Evolutionary conservation across 2,329 filamentous ascomycete genomes (phyloP).

Genomic region (Xylariales sp.): DNA sequence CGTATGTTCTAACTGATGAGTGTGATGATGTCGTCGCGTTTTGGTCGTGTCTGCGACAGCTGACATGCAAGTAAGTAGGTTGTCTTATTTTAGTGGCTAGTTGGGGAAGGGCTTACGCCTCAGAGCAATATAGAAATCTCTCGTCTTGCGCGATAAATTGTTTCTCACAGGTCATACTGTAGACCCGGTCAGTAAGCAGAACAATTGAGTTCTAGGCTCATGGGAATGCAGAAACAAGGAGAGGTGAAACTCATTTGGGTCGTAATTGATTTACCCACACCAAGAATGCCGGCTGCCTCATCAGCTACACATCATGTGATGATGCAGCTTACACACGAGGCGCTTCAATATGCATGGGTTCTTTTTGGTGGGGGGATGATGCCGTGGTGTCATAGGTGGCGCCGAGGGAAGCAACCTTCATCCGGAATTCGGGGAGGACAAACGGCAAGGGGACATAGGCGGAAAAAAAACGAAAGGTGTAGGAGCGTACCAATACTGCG

Average conservation of each 20-base stretch:
- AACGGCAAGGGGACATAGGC: constrained; percentile 24
- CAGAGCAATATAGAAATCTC: constrained; percentile 71
- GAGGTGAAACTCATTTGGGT: constrained; percentile 27
- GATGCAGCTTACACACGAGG: constrained; percentile 42
- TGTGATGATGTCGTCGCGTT: constrained; percentile 49
- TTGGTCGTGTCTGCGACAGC: constrained; percentile 67
- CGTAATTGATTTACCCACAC: constrained; percentile 34
- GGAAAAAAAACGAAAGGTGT: constrained; percentile 26
- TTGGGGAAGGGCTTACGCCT: constrained; percentile 61
- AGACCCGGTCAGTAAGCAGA: constrained; percentile 46
- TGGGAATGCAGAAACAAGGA: constrained; percentile 51
- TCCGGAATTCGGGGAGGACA: constrained; percentile 26
- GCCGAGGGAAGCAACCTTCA: constrained; percentile 30
- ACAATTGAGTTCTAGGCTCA: constrained; percentile 26
- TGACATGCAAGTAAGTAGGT: constrained; percentile 49
- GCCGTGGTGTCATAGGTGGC: constrained; percentile 40
- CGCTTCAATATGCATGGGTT: constrained; percentile 37
- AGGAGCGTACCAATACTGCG: constrained; percentile 70
- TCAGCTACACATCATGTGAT: constrained; percentile 44
- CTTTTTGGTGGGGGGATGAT: constrained; percentile 27
- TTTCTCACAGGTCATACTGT: constrained; percentile 75
- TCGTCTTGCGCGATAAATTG: constrained; percentile 71
- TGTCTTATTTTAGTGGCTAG: constrained; percentile 34
- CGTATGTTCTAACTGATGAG: constrained; percentile 47
- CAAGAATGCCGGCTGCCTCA: constrained; percentile 36